Conservation (phyloP, 345 rosid genomes). For the Eucalyptus erythrocorys region DNA sequence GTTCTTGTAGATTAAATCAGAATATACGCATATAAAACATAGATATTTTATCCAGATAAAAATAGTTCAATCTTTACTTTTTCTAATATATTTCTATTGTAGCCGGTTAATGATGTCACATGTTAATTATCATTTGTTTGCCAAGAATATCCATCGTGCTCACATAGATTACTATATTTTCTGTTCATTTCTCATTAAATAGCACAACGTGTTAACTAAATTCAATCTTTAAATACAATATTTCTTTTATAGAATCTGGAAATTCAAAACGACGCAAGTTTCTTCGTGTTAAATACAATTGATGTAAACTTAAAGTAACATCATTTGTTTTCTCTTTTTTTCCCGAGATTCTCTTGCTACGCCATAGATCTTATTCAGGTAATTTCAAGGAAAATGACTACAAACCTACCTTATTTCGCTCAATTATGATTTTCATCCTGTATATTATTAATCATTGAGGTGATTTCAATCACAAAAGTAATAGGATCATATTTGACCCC, state of each 20-base stretch:
- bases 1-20: background rate
- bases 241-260: background rate
- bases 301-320: background rate
- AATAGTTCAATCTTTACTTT: background rate
- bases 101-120: background rate
- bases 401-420: background rate
- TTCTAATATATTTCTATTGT: background rate
- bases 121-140: background rate
- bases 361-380: background rate
- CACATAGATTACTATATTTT: background rate
- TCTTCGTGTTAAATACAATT: background rate
- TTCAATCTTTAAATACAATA: background rate
- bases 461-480: background rate
- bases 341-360: rapidly evolving
- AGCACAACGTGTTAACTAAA: background rate
- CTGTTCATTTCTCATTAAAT: background rate
- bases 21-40: background rate
- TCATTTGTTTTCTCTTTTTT: background rate
- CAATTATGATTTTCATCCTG: background rate
- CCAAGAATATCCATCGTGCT: background rate
- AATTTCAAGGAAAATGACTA: background rate
- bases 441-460: background rate
- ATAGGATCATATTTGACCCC: background rate
- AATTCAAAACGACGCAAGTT: background rate
- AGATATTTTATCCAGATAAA: background rate